Evolutionary conservation across 2,329 filamentous ascomycete genomes (phyloP).

Genomic region (Paracorniculantispora psalliotae): DNA sequence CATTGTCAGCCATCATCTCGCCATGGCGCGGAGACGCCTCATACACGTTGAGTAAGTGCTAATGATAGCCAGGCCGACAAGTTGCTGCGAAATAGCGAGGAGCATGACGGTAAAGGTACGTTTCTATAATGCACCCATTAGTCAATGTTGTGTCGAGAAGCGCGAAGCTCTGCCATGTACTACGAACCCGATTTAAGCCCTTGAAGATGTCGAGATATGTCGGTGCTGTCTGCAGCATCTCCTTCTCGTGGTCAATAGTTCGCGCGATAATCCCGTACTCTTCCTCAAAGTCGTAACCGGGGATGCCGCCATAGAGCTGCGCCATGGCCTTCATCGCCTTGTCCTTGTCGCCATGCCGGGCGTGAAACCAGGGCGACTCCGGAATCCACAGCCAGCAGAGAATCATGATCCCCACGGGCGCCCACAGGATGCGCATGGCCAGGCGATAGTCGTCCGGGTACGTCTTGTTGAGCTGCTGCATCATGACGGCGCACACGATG

Average conservation of each 20-base stretch:
- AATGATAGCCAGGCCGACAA: background rate
- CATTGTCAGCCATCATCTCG: too few relatives aligned
- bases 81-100: background rate
- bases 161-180: background rate
- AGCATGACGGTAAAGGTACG: background rate
- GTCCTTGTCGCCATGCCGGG: background rate
- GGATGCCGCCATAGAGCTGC: background rate
- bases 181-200: background rate
- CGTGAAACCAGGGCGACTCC: background rate
- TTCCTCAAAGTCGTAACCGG: background rate
- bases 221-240: background rate
- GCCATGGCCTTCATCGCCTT: background rate
- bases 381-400: background rate
- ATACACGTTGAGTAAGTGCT: background rate
- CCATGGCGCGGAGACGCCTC: background rate
- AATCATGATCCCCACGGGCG: background rate
- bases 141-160: background rate
- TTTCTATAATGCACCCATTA: background rate
- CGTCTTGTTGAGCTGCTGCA: background rate
- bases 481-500: background rate
- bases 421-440: background rate
- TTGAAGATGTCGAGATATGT: background rate
- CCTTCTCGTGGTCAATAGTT: background rate
- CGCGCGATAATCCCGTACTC: background rate
- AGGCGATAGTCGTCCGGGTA: background rate